Evolutionary conservation across 257 asterid species (phyloP), one percentile per base, ranked within the genome.

Genomic region (Forsythia viridissima): DNA sequence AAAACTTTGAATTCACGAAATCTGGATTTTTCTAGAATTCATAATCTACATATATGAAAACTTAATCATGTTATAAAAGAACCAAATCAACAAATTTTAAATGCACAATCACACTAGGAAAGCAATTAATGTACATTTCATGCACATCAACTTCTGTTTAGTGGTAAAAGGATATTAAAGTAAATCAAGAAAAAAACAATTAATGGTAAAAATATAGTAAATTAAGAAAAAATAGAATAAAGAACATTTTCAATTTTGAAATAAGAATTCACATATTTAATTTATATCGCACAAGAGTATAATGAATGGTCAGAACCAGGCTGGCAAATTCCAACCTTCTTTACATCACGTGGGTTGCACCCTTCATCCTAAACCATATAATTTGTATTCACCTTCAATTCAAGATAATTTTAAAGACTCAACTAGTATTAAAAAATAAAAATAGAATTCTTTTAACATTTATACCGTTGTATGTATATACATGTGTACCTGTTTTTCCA

Each of bases 241-340:
- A 6, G 18, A 48, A 11, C 55, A 12, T 46, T 12, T 84, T 2
- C 36, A 46, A 30, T 63, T 40, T 15, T n/a, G 34, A 69, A 57
- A 3, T 9, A 36, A 61, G 10, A 16, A 74, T 13, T 72, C 37
- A 57, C 57, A 77, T 44, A 20, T 20, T 74, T 74, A 77, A 57
- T 20, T 74, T 74, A 77, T 6, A 18, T 57, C 42, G 71, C 70
- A 72, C 20, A 46, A 42, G 41, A 76, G 55, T 73, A 16, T 51
- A 61, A 78, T 70, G 76, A 78, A 74, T 37, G 78, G 86, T 81
- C 82, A 81, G 84, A 79, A 85, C 82, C 86, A 82, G 84, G 76
- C 84, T 79, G 84, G 84, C 76, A 75, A 48, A 34, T 52, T 36
- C 34, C 20, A 71, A 40, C 85, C 79, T 71, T 77, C 78, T 30